A percentile compares a stretch with the other conserved stretches of the same genome.
These are phyloP conservation scores for Posidonia oceanica DNA, from an alignment of 116 monocot species.

Conservation along the genomic window DNA sequence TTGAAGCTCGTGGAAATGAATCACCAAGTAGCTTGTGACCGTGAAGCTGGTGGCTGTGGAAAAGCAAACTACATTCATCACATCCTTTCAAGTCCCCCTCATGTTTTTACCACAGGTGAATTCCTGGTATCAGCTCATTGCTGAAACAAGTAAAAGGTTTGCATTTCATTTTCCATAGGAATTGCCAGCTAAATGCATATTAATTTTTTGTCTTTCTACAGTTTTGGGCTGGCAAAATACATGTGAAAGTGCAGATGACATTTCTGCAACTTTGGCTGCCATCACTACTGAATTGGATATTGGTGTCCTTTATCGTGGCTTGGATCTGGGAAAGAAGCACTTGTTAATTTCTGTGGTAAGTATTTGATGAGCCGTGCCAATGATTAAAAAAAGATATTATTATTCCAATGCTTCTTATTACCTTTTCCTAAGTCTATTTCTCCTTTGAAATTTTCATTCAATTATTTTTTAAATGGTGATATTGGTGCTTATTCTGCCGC, in stretches of 20 bases:
- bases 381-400: not conserved
- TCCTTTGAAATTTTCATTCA: too few relatives aligned
- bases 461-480: too few relatives aligned
- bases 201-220: conserved; percentile 11
- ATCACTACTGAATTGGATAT: conserved; percentile 67
- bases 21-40: conserved; percentile 73
- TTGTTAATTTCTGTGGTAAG: conserved; percentile 86
- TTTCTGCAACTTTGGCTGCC: conserved; percentile 81
- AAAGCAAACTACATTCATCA: conserved; percentile 66
- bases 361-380: not conserved
- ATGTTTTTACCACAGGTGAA: conserved; percentile 79
- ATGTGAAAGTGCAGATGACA: conserved; percentile 77
- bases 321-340: conserved; percentile 55
- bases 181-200: not conserved
- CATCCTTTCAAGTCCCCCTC: conserved; percentile 60
- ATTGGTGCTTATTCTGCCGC: not conserved
- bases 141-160: not conserved
- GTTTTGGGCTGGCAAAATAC: conserved; percentile 95
- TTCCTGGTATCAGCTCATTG: not conserved
- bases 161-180: not conserved
- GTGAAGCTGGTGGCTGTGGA: conserved; percentile 81
- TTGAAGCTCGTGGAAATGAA: conserved; percentile 79
- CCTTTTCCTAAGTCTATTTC: too few relatives aligned
- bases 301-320: conserved; percentile 55
- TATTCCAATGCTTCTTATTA: too few relatives aligned